Evolutionary conservation across 345 rosid genomes (phyloP), one percentile per base, ranked within the genome.

Genomic region (Acer saccharum): DNA sequence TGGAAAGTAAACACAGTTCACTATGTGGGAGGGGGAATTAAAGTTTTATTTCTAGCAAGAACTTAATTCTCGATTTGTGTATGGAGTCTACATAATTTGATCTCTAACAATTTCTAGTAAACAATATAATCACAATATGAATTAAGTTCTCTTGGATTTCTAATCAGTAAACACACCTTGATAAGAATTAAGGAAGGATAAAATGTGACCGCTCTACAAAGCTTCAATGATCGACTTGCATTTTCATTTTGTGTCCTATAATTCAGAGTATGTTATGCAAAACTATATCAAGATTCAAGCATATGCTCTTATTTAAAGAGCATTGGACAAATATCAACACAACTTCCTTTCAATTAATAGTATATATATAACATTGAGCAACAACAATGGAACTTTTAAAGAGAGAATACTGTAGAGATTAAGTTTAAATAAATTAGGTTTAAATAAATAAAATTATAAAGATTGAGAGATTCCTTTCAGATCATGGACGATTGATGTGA

Each of bases 381-480:
- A 32, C 39, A 32, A 32, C 39, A 32, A 32, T 71, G 44, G 17
- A 6, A 71, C 63, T 18, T 52, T 18, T 11, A 5, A 10, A 72
- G 10, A n/a, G 14, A 73, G 1, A 20, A 21, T 10, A 21, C n/a
- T 16, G 16, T 52, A 62, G 43, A 62, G 60, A 62, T 43, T 73
- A 61, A 60, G 44, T 41, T 72, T 54, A 12, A 3, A 12, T 20
- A 10, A 18, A 18, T 43, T 43, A 43, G 4, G 10, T 43, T 0
- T 9, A 43, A 43, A 43, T 8, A 7, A 43, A 43, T 41, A 41
- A 41, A 41, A 7, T 41, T 29, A 35, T 35, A 72, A 68, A 50
- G 41, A 46, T 48, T 16, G 77, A 65, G 63, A 83, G 83, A 82
- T 87, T 81, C 86, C 75, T 27, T 80, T 81, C 21, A 71, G 75